These are phyloP conservation scores for Rhizophagus sp. DNA, from an alignment of 192 early-diverging fungal genomes.

Conservation along the genomic window DNA sequence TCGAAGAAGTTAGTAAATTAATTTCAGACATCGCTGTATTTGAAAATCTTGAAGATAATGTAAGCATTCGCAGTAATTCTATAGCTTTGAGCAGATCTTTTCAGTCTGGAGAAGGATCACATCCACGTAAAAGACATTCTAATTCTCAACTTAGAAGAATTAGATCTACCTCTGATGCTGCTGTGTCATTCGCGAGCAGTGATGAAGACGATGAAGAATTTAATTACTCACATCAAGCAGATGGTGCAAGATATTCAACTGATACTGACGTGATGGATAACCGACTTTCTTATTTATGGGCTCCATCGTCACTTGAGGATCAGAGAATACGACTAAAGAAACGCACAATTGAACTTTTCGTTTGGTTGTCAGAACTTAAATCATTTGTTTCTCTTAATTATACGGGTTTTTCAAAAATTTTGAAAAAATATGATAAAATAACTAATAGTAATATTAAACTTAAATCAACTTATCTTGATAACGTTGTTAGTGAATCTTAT, in stretches of 20 bases:
- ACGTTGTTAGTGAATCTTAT: constrained; percentile 63
- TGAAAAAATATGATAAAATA: constrained; percentile 98
- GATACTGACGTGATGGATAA: constrained; percentile 26
- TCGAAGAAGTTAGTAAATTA: constrained; percentile 65
- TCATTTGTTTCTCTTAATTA: constrained; percentile 87
- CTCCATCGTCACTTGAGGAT: constrained; percentile 39
- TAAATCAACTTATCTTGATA: constrained; percentile 69
- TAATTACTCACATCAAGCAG: neutral
- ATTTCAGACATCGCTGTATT: constrained; percentile 53
- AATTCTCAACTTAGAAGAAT: neutral
- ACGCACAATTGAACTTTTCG: constrained; percentile 75
- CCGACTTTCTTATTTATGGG: constrained; percentile 36
- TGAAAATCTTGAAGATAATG: constrained; percentile 38
- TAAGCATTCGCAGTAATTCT: neutral
- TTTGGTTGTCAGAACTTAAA: constrained; percentile 80
- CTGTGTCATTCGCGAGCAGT: constrained; percentile 5
- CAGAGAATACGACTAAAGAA: constrained; percentile 43
- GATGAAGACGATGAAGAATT: constrained; percentile 15
- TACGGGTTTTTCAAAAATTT: constrained; percentile 91
- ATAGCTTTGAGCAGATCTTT: neutral
- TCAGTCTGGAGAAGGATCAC: neutral
- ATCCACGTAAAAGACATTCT: constrained; percentile 19
- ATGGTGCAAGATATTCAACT: neutral
- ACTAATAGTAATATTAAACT: constrained; percentile 76
- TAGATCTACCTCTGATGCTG: neutral